phyloP scores from a whole-genome alignment of 257 asterid genomes.

The Linaria vulgaris region DNA sequence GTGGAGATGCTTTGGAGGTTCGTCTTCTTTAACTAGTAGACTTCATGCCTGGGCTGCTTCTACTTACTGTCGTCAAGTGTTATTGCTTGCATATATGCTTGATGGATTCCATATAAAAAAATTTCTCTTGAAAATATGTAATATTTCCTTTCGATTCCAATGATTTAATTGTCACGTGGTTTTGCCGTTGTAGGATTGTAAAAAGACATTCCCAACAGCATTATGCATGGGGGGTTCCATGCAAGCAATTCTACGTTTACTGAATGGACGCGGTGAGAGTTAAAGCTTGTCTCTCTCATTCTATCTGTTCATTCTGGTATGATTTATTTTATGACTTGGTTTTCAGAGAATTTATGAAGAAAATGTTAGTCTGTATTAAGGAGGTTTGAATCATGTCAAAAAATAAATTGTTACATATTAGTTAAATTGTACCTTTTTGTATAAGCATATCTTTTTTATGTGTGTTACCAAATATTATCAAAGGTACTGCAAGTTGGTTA shows the following conservation, averaged over 20 bases:
- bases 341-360: conserved; percentile 5
- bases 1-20: not conserved
- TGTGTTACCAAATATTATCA: not conserved
- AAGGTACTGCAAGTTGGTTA: not conserved
- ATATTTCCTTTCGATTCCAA: not conserved
- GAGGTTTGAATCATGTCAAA: conserved; percentile 3
- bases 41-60: not conserved
- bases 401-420: not conserved
- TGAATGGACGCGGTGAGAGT: conserved; percentile 83
- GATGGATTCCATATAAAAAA: too few relatives aligned
- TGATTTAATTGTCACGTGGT: conserved; percentile 2
- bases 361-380: conserved; percentile 1
- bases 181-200: conserved; percentile 69
- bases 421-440: not conserved
- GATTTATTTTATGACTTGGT: not conserved
- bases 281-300: conserved; percentile 24
- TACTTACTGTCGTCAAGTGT: not conserved
- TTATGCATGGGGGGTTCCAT: conserved; percentile 87
- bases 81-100: conserved; percentile 6
- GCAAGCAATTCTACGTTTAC: conserved; percentile 76
- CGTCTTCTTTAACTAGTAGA: not conserved
- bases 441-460: not conserved
- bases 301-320: conserved; percentile 11
- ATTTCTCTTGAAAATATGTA: conserved; percentile 11
- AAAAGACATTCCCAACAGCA: conserved; percentile 73